These are phyloP conservation scores for Colletotrichum brevisporum DNA, from an alignment of 2,329 filamentous ascomycete species.

Conservation along the genomic window DNA sequence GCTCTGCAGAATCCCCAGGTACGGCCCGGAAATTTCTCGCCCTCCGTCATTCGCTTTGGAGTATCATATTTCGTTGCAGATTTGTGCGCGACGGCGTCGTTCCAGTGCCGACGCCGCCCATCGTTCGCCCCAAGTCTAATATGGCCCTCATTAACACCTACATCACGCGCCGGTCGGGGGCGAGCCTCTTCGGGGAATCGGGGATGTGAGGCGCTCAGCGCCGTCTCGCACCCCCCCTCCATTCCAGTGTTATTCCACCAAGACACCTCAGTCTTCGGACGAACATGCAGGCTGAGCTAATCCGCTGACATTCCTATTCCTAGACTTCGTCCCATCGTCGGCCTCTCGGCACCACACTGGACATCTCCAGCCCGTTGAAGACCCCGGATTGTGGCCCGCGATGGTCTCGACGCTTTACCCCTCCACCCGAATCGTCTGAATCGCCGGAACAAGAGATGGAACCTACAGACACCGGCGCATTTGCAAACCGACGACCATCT, in stretches of 20 bases:
- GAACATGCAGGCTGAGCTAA: conserved; percentile 35
- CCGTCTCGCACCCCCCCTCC: conserved; percentile 13
- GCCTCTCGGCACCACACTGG: conserved; percentile 17
- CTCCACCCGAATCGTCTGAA: conserved; percentile 44
- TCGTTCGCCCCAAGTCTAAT: conserved; percentile 26
- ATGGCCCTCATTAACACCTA: conserved; percentile 17
- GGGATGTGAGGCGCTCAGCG: conserved; percentile 29
- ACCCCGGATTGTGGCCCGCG: conserved; percentile 52
- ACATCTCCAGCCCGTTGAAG: conserved; percentile 46
- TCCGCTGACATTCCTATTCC: conserved; percentile 32
- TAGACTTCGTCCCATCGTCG: conserved; percentile 33
- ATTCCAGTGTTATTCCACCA: conserved; percentile 15
- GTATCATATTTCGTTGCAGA: conserved; percentile 11
- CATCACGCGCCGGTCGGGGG: neutral
- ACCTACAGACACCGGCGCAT: conserved; percentile 49
- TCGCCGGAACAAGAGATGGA: conserved; percentile 47
- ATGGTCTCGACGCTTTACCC: conserved; percentile 51
- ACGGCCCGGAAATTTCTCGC: conserved; percentile 37
- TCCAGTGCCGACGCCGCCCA: conserved; percentile 25
- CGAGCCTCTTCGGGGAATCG: conserved; percentile 23
- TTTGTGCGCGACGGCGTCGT: conserved; percentile 28
- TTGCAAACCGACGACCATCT: conserved; percentile 47
- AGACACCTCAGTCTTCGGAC: conserved; percentile 29
- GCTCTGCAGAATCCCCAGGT: conserved; percentile 44
- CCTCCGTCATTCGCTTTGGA: conserved; percentile 25